Percentiles rank a stretch among this genome's conserved stretches.
These are phyloP conservation scores for Stagonosporopsis cucurbitacearum DNA, from an alignment of 2,329 filamentous ascomycete species.

Conservation along the genomic window DNA sequence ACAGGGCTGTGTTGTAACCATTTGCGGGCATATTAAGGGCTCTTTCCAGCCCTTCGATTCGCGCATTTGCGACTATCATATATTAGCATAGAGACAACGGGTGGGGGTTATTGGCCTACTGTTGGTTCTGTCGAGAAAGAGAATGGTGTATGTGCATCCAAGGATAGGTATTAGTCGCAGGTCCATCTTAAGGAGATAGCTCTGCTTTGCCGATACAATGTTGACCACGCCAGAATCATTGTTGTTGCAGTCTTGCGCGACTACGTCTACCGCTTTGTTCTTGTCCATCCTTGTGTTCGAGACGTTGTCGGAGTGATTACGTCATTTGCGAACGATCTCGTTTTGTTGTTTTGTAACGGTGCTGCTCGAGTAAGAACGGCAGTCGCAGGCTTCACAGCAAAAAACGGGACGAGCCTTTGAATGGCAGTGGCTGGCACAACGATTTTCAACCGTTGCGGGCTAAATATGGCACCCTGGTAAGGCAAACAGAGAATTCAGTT, in stretches of 20 bases:
- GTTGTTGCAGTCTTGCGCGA: constrained; percentile 21
- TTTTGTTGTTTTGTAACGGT: background rate
- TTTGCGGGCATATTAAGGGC: constrained; percentile 67
- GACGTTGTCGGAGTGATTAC: background rate
- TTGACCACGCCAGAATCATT: constrained; percentile 20
- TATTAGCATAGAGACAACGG: background rate
- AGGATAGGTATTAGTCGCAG: constrained; percentile 66
- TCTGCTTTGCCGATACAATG: constrained; percentile 30
- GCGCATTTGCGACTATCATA: constrained; percentile 70
- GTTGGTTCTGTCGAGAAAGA: constrained; percentile 74
- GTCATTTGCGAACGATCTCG: background rate
- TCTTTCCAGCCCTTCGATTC: constrained; percentile 60
- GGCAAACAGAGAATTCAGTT: background rate
- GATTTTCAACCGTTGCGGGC: background rate
- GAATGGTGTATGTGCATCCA: constrained; percentile 74
- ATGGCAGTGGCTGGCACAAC: constrained; percentile 4
- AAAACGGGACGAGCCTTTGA: constrained; percentile 9
- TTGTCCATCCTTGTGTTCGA: constrained; percentile 20
- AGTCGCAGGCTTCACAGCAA: background rate
- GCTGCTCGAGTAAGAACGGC: background rate
- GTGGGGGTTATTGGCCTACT: constrained; percentile 23
- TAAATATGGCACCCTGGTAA: background rate
- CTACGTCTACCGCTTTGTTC: constrained; percentile 23
- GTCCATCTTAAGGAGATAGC: constrained; percentile 66
- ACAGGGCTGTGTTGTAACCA: constrained; percentile 76